These are phyloP conservation scores for Verticillium longisporum DNA, from an alignment of 2,329 filamentous ascomycete genomes.

Conservation along the genomic window DNA sequence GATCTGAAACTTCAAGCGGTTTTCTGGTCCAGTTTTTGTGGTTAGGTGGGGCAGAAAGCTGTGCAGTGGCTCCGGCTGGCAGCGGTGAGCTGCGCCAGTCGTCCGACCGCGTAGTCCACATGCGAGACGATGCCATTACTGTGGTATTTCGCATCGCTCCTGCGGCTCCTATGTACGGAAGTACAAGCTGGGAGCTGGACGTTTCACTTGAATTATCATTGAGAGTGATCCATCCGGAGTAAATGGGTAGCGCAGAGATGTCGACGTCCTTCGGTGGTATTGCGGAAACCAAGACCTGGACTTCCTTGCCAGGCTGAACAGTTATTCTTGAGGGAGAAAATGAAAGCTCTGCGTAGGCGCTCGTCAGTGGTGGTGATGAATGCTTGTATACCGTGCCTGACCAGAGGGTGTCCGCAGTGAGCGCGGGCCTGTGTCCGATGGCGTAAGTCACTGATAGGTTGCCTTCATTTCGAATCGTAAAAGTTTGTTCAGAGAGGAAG, in stretches of 20 bases:
- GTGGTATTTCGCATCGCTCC: conserved; percentile 6
- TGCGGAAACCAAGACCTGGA: conserved; percentile 36
- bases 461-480: conserved; percentile 49
- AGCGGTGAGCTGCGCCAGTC: not conserved
- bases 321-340: conserved; percentile 3
- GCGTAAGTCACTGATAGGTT: conserved; percentile 40
- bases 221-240: conserved; percentile 35
- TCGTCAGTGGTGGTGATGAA: not conserved
- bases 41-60: conserved; percentile 1
- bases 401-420: conserved; percentile 24
- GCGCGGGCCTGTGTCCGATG: conserved; percentile 40
- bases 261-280: conserved; percentile 29
- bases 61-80: conserved; percentile 5
- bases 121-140: conserved; percentile 1
- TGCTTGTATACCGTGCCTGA: conserved; percentile 34
- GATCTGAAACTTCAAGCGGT: not conserved
- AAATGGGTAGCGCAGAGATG: conserved; percentile 26
- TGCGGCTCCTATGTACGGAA: conserved; percentile 9
- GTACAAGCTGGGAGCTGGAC: not conserved
- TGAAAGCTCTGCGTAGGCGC: conserved; percentile 21
- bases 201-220: conserved; percentile 26
- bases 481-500: conserved; percentile 39
- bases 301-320: conserved; percentile 8
- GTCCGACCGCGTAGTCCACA: conserved; percentile 4
- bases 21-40: conserved; percentile 5